Conservation (phyloP, 306 rosid species). For the Potentilla sterilis region DNA sequence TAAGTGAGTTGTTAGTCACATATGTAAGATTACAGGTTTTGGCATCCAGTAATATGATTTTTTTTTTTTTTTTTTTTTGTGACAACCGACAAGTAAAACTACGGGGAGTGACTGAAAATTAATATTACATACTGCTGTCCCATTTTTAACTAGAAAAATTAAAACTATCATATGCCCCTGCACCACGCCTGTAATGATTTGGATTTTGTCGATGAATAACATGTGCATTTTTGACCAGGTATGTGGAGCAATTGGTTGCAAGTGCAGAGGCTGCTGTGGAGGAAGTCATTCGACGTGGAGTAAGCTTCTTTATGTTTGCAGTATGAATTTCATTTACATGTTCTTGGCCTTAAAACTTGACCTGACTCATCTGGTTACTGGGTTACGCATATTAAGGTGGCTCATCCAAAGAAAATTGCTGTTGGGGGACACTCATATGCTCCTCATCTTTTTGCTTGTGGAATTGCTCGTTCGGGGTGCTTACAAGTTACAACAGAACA, state of each 20-base stretch:
- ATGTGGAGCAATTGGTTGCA: slow-evolving; percentile 88
- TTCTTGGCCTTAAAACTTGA: slow-evolving; percentile 10
- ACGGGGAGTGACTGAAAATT: neutral
- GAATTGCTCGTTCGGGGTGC: slow-evolving; percentile 99
- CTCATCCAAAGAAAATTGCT: slow-evolving; percentile 88
- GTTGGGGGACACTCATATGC: slow-evolving; percentile 99
- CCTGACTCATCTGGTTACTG: slow-evolving; percentile 18
- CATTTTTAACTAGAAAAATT: neutral
- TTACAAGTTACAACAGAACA: slow-evolving; percentile 98
- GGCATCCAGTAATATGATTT: slow-evolving; percentile 2
- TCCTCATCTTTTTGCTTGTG: slow-evolving; percentile 96
- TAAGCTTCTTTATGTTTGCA: slow-evolving; percentile 39
- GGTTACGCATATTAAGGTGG: slow-evolving; percentile 56
- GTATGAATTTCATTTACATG: slow-evolving; percentile 6
- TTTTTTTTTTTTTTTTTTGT: no score
- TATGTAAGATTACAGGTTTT: slow-evolving; percentile 13
- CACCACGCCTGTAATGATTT: neutral
- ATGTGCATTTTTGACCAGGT: slow-evolving; percentile 45
- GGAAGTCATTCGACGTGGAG: slow-evolving; percentile 88
- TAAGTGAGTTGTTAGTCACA: slow-evolving; percentile 47
- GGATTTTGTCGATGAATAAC: neutral
- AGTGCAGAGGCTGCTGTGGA: slow-evolving; percentile 98
- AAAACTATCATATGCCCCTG: neutral
- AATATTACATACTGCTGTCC: neutral
- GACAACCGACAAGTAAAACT: no score